A percentile compares a stretch with the other conserved stretches of the same genome.
These are phyloP conservation scores for Ambrosia hybrid DNA, from an alignment of 140 eudicot species.

Conservation along the genomic window DNA sequence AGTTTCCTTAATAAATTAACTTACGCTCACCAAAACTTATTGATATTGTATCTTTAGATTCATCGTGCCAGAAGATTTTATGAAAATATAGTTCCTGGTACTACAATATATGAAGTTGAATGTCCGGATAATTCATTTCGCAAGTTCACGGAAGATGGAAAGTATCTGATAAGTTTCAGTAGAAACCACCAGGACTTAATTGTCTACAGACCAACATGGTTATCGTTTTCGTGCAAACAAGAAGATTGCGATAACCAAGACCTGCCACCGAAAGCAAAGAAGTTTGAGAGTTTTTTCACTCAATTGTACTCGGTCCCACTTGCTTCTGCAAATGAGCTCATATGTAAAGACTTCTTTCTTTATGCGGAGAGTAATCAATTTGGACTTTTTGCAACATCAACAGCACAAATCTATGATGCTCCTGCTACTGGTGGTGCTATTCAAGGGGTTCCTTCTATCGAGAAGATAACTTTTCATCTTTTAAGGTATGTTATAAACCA, in stretches of 20 bases:
- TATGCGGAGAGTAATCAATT: constrained; percentile 67
- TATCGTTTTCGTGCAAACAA: constrained; percentile 76
- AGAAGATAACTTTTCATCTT: constrained; percentile 89
- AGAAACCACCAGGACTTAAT: constrained; percentile 87
- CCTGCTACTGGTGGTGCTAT: constrained; percentile 91
- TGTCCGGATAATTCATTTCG: constrained; percentile 95
- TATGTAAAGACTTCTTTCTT: constrained; percentile 95
- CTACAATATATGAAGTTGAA: constrained; percentile 79
- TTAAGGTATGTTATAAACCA: constrained; percentile 32
- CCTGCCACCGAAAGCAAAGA: constrained; percentile 73
- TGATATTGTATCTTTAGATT: constrained; percentile 49
- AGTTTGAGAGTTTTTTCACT: constrained; percentile 90
- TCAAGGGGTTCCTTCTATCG: constrained; percentile 92
- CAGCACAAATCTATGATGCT: constrained; percentile 85
- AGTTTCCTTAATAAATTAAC: neutral
- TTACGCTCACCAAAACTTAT: neutral
- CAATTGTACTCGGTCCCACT: constrained; percentile 77
- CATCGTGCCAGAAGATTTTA: constrained; percentile 82
- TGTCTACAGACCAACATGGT: constrained; percentile 88
- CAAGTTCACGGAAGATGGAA: constrained; percentile 98
- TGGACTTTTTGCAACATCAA: constrained; percentile 95
- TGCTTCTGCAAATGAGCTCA: constrained; percentile 84
- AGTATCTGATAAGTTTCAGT: constrained; percentile 86
- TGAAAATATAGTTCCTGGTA: constrained; percentile 89
- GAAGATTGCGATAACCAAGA: constrained; percentile 66